Base-by-base conservation (phyloP, 345 rosid genomes). In the Reutealis trisperma region DNA sequence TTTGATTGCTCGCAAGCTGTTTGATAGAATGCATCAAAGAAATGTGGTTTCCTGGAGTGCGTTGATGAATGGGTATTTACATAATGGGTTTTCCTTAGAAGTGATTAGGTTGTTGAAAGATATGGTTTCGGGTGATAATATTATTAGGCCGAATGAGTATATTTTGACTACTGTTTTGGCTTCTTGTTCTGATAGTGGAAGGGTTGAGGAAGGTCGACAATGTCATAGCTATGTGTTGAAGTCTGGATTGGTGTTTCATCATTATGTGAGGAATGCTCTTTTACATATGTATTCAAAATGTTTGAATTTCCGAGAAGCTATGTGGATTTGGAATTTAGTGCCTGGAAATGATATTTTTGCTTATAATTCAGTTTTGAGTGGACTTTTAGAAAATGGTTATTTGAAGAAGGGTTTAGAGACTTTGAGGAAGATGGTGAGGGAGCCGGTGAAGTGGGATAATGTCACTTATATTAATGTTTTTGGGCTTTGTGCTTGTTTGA, bases 61-160 rank as follows among this genome's bases (percentile, higher is more conserved):
- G 12, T 63, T 94, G 75, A 94, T 94, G 97, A 72, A 79, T 0
- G 94, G 97, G 73, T 91, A 91, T 79, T 82, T 89, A 60, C 90
- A 86, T 69, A 67, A 60, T 58, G 94, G 92, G 69, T 58, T 76
- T 75, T 68, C 82, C 5, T 63, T 66, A 44, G 84, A 94, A 78
- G 97, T 88, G 22, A 73, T 92, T 22, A 77, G 73, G 3, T 66
- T 94, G 72, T 87, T 92, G 47, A 89, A 86, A 83, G 67, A 76
- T 75, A 87, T 93, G 92, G 19, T 77, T 79, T 83, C 71, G 51
- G 68, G 57, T 76, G 85, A 78, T 22, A 37, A 42, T 67, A 30
- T 10, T 45, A 45, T 83, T 57, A 81, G 41, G 13, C 97, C 90
- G 4, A 91, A 93, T 66, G 92, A 91, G 84, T 93, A 83, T 72